A percentile compares a stretch with the other conserved stretches of the same genome.
Conservation (phyloP, 2,329 filamentous ascomycete genomes). For the Neodidymelliopsis sp. region DNA sequence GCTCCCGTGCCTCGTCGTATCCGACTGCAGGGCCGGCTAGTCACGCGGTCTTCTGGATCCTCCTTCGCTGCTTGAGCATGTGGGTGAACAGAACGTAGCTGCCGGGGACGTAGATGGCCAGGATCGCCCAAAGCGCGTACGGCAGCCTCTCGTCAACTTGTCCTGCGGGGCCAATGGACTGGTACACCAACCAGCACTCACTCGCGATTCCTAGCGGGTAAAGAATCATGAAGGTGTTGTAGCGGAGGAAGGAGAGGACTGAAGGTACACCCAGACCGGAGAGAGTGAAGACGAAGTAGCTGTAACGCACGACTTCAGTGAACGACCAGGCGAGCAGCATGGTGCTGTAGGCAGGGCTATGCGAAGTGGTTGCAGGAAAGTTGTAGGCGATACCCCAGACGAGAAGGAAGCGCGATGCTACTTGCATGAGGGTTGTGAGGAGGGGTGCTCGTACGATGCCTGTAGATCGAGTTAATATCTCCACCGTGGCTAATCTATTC, state of each 20-base stretch:
- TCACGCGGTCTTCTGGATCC: constrained; percentile 63
- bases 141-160: constrained; percentile 61
- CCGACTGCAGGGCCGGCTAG: constrained; percentile 10
- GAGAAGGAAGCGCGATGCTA: constrained; percentile 83
- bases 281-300: constrained; percentile 83
- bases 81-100: constrained; percentile 89
- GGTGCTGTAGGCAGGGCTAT: constrained; percentile 69
- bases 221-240: constrained; percentile 91
- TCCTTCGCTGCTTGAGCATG: constrained; percentile 90
- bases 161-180: constrained; percentile 68
- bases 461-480: constrained; percentile 42
- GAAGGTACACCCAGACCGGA: constrained; percentile 64
- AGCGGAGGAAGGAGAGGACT: constrained; percentile 76
- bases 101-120: constrained; percentile 80
- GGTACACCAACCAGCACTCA: constrained; percentile 82
- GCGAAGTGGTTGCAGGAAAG: constrained; percentile 70
- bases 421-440: constrained; percentile 87
- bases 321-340: constrained; percentile 89
- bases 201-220: constrained; percentile 92
- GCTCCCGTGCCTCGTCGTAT: constrained; percentile 14
- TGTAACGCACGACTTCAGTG: constrained; percentile 93
- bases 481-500: no score
- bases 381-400: constrained; percentile 83
- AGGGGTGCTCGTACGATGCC: constrained; percentile 87
- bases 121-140: constrained; percentile 68